Base-by-base conservation (phyloP, 805 yeast genomes). In the Sungouiozyma intestinalis region DNA sequence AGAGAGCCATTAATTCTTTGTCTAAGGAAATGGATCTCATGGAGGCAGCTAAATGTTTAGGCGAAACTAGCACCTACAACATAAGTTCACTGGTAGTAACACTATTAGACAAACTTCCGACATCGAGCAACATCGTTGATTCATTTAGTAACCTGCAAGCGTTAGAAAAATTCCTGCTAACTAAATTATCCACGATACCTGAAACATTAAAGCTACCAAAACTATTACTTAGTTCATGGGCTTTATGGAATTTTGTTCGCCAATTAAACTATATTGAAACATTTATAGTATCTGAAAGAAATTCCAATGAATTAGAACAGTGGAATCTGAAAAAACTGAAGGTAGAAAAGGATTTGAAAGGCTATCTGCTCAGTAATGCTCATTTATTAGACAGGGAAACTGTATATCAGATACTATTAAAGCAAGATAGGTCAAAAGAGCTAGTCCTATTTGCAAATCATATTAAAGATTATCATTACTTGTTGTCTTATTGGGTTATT, bases 401-500 rank as follows among this genome's bases (percentile, higher is more conserved):
- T 0, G 66, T 84, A 0, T 84, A 81, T 52, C 87, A 85, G 54
- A 73, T 88, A 4, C 69, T 90, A 40, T 62, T 72, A 0, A 73
- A 78, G 2, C 82, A 82, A 52, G 81, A 86, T 45, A 68, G 82
- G 44, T 73, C 73, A 38, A 69, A 73, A 0, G 82, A 80, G 55
- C 63, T 87, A 14, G 52, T 90, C 1, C 72, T 67, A 45, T 85
- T 74, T 60, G 88, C 95, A 0, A 76, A 74, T 29, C 54, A 78
- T 16, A 71, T 81, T 6, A 68, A 74, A 36, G 95, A 92, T 57
- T 76, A 71, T 54, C 76, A 75, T 36, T 83, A 73, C 58, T 81
- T 86, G 1, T 58, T 88, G 24, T 67, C 77, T 5, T 77, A 81
- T 58, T 77, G 87, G 73, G 70, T 88, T 11, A 74, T 78, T 40